Evolutionary conservation across 2,329 filamentous ascomycete species (phyloP), one percentile per base, ranked within the genome.

Genomic region (Alternaria triticimaculans): DNA sequence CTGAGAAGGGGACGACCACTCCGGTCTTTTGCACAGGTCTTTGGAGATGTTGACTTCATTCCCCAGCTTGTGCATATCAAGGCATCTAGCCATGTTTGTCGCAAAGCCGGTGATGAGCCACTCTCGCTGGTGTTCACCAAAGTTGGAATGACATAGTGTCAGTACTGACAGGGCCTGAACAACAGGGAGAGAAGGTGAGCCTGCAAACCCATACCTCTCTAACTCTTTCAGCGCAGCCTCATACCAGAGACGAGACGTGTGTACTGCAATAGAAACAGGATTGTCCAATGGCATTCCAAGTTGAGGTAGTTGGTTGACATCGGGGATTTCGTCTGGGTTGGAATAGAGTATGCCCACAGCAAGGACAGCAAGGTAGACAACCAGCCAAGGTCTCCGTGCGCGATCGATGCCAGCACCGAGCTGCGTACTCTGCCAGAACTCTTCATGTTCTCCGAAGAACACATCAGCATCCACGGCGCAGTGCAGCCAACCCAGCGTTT

Each of bases 41-140:
- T 37, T 44, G 20, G 63, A 60, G 12, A 43, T 55, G 23, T 55
- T 55, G 9, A 49, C 23, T 55, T 66, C 63, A 6, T 55, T 66
- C 11, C 63, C 63, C 3, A 66, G 63, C 41, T 66, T 66, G 43
- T 66, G 60, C 63, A 66, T 66, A 18, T 66, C 63, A 7, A 66
- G 48, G 41, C 54, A 63, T 14, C 63, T 53, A 12, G 63, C 63
- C 63, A 60, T 58, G 43, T 60, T 66, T 15, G 60, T 63, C 4
- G 60, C 57, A 30, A 60, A 63, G 3, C 60, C 57, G 23, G 63
- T 63, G 37, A 66, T 57, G n/a, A 66, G 63, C 60, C 60, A 66
- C 45, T 66, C 63, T 37, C 63, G 53, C 43, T 60, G 60, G 30
- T 63, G 60, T 23, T 66, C 63, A n/a, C 60, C 63, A 54, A 66